Conservation (phyloP, 768 basidiomycete species). For the Suillus spraguei region DNA sequence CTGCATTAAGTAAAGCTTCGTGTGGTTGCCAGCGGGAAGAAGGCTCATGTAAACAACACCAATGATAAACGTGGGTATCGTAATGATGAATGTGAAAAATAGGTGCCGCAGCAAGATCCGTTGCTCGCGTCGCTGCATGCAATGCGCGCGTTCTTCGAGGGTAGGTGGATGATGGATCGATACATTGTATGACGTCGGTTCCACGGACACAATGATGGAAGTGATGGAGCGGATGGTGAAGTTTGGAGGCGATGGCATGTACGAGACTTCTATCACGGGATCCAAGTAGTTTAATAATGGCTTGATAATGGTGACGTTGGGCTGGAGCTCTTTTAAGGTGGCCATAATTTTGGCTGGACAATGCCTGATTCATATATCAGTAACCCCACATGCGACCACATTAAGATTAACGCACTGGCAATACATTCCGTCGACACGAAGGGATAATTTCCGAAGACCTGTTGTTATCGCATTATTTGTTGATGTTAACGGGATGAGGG, state of each 20-base stretch:
- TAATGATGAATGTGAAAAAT: slow-evolving; percentile 55
- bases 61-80: slow-evolving; percentile 80
- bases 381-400: background rate
- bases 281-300: slow-evolving; percentile 42
- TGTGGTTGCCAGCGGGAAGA: slow-evolving; percentile 46
- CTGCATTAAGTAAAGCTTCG: slow-evolving; percentile 53
- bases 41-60: slow-evolving; percentile 78
- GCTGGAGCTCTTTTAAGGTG: slow-evolving; percentile 38
- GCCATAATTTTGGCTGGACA: slow-evolving; percentile 56
- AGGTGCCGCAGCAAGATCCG: slow-evolving; percentile 54
- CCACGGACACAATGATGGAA: slow-evolving; percentile 41
- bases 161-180: slow-evolving; percentile 53
- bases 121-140: slow-evolving; percentile 63
- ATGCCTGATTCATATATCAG: slow-evolving; percentile 38
- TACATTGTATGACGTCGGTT: slow-evolving; percentile 48
- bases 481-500: slow-evolving; percentile 19
- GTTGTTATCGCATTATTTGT: slow-evolving; percentile 1
- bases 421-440: slow-evolving; percentile 67
- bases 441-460: slow-evolving; percentile 45
- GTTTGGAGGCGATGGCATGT: slow-evolving; percentile 49
- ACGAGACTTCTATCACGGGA: slow-evolving; percentile 51
- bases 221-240: slow-evolving; percentile 72
- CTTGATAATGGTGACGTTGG: slow-evolving; percentile 41
- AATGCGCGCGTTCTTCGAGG: slow-evolving; percentile 58
- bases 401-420: slow-evolving; percentile 46